Evolutionary conservation across 2,329 filamentous ascomycete genomes (phyloP).

Genomic region (Trichoderma atrobrunneum): DNA sequence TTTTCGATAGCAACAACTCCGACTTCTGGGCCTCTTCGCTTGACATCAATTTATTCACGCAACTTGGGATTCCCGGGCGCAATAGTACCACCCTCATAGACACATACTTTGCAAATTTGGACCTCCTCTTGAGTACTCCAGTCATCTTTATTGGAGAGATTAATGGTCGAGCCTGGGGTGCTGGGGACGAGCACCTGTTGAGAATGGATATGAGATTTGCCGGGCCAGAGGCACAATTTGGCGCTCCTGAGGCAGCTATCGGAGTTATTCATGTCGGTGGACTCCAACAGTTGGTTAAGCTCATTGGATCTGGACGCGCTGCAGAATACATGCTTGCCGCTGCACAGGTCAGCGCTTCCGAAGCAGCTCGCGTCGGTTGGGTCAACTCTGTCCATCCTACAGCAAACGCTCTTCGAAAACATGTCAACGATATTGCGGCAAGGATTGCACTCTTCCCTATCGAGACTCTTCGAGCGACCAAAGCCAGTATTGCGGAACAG

Average conservation of each 20-base stretch:
- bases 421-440: background rate
- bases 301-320: conserved; percentile 4
- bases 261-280: background rate
- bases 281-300: background rate
- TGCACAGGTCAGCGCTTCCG: background rate
- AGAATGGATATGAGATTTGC: conserved; percentile 12
- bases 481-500: conserved; percentile 1
- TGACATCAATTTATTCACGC: background rate
- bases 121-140: background rate
- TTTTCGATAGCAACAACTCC: background rate
- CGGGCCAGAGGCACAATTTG: background rate
- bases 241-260: background rate
- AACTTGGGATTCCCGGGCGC: background rate
- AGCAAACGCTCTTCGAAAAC: background rate
- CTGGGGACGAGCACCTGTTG: background rate
- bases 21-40: background rate
- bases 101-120: conserved; percentile 3
- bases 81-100: background rate
- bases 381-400: background rate
- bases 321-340: background rate
- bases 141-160: conserved; percentile 7
- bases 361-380: background rate
- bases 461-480: background rate
- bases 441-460: conserved; percentile 7
- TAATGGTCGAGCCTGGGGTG: background rate